Evolutionary conservation across 2,329 filamentous ascomycete genomes (phyloP).

Genomic region (Diaporthe ampelina): DNA sequence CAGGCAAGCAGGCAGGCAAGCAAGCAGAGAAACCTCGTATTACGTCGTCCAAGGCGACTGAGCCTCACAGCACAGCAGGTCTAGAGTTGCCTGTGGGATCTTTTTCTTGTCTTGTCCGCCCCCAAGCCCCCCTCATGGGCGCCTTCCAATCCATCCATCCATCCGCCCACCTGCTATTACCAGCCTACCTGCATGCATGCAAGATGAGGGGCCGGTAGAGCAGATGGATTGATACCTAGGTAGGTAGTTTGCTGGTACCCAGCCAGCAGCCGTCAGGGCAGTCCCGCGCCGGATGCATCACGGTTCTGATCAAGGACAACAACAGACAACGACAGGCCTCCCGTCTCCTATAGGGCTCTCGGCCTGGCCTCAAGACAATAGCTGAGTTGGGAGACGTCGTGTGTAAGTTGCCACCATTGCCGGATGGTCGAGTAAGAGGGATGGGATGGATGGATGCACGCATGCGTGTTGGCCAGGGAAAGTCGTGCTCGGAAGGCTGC

Average conservation of each 20-base stretch:
- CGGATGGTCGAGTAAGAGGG: not conserved
- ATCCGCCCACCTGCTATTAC: not conserved
- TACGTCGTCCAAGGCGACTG: slow-evolving; percentile 33
- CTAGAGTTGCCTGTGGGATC: slow-evolving; percentile 28
- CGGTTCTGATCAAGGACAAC: not conserved
- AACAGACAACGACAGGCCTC: slow-evolving; percentile 11
- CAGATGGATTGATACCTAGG: not conserved
- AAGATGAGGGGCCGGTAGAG: not conserved
- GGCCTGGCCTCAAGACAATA: not conserved
- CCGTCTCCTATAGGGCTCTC: not conserved
- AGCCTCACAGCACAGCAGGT: slow-evolving; percentile 25
- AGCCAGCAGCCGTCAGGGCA: not conserved
- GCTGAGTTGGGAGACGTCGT: not conserved
- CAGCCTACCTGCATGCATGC: slow-evolving; percentile 6
- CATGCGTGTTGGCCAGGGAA: not conserved
- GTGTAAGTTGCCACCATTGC: not conserved
- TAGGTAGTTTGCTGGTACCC: not conserved
- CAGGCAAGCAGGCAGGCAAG: not conserved
- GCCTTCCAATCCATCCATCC: not conserved
- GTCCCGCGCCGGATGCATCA: not conserved
- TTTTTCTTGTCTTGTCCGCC: slow-evolving; percentile 6
- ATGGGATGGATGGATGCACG: not conserved
- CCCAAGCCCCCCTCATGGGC: not conserved
- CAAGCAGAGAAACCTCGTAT: slow-evolving; percentile 35
- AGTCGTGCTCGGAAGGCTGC: slow-evolving; percentile 2